Conservation (phyloP, 1,284 basidiomycete genomes). For the Bjerkandera adusta region DNA sequence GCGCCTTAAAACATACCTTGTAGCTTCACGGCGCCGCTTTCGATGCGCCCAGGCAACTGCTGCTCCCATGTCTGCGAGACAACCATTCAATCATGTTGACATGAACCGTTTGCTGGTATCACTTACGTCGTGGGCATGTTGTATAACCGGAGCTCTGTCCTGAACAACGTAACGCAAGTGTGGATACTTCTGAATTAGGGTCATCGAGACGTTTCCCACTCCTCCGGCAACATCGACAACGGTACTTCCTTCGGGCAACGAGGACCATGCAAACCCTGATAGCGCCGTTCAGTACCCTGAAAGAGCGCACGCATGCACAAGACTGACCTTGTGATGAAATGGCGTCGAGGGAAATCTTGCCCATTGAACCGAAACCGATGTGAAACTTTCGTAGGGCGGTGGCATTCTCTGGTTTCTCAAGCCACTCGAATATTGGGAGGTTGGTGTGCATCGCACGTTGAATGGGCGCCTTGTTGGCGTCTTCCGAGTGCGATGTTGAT, state of each 20-base stretch:
- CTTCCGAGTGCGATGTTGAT: conserved; percentile 16
- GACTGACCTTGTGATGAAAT: conserved; percentile 13
- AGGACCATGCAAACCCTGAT: conserved; percentile 14
- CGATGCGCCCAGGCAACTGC: conserved; percentile 1
- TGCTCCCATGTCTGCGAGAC: conserved; percentile 5
- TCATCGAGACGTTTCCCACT: conserved; percentile 19
- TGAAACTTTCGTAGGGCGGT: not conserved
- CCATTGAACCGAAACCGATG: not conserved
- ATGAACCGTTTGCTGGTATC: conserved; percentile 3
- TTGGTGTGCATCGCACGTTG: conserved; percentile 23
- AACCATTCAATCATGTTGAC: not conserved
- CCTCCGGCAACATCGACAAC: conserved; percentile 25
- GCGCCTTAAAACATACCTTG: conserved; percentile 9
- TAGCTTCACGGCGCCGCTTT: conserved; percentile 7
- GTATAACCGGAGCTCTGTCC: conserved; percentile 28
- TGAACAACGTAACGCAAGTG: conserved; percentile 24
- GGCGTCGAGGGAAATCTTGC: not conserved
- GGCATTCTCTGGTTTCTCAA: conserved; percentile 11
- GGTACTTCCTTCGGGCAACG: conserved; percentile 1
- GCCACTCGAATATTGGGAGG: conserved; percentile 20
- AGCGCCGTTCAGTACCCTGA: not conserved
- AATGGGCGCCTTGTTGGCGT: conserved; percentile 24
- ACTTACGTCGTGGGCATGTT: conserved; percentile 15
- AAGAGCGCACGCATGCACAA: conserved; percentile 13
- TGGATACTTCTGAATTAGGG: conserved; percentile 18